phyloP scores from a whole-genome alignment of 441 rosid species.

The Adansonia grandidieri region DNA sequence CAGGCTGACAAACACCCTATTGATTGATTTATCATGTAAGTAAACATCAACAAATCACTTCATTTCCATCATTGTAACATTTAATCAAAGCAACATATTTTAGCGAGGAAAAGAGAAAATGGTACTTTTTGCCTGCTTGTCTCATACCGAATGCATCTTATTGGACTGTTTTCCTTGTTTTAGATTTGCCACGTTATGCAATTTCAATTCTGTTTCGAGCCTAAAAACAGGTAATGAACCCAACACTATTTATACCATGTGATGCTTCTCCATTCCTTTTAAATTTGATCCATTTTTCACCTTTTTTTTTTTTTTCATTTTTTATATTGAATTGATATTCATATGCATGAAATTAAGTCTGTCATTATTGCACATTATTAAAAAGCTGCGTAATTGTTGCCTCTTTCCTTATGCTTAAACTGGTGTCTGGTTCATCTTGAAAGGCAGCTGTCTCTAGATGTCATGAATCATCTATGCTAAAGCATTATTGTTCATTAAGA shows the following conservation, averaged over 20 bases:
- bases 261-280: conserved; percentile 3
- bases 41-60: conserved; percentile 17
- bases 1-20: conserved; percentile 95
- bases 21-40: conserved; percentile 56
- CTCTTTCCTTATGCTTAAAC: neutral
- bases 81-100: neutral
- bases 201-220: neutral
- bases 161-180: conserved; percentile 22
- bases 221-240: conserved; percentile 9
- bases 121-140: conserved; percentile 15
- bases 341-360: neutral
- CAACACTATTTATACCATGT: conserved; percentile 6
- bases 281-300: neutral
- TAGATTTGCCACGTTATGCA: conserved; percentile 14
- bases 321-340: neutral
- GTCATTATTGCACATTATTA: neutral
- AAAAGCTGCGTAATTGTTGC: neutral
- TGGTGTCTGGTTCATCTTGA: neutral
- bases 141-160: neutral
- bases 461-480: neutral
- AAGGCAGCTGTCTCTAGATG: neutral
- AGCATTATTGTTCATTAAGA: neutral
- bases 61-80: neutral
- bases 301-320: neutral
- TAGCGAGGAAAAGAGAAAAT: neutral